Evolutionary conservation across 78 protist species (phyloP), one percentile per base, ranked within the genome.

Genomic region (Speleostelium caveatum): DNA sequence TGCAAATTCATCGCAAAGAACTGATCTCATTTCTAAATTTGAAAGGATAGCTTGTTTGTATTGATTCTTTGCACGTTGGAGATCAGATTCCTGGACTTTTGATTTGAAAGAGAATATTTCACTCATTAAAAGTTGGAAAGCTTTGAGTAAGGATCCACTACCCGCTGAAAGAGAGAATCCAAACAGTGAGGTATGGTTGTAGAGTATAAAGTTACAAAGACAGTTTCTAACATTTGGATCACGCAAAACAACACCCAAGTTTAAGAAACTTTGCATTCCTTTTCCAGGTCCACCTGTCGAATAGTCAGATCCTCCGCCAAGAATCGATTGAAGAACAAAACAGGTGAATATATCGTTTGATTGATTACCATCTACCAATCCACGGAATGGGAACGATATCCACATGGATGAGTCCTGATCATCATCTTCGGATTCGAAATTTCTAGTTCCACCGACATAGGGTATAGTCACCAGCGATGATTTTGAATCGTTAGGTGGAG

Each of bases 221-320:
- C 86, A 71, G 33, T 55, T 24, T 8, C 49, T 30, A 7, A 86
- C 69, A 0, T 51, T n/a, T 24, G 22, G 79, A 17, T 42, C 28
- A 6, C 33, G 2, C 5, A 56, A 73, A 14, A 86, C 86, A 1
- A 86, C 86, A 38, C 62, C 22, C 7, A 69, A 30, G 39, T 88
- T 69, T 16, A 88, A 26, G 22, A 92, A 68, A 33, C 73, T 36
- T 53, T 88, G 80, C 92, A 88, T 88, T 32, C 94, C 94, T 32
- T 88, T 88, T 7, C 94, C 94, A 71, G 94, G 94, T 26, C 94
- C 94, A 51, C 94, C 94, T 7, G 72, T 73, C 1, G 88, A 85
- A 73, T 55, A 88, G n/a, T 86, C 74, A 7, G 49, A 22, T 22
- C 94, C 94, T 41, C 94, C 94, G 24, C 94, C 94, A 7, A 88